Evolutionary conservation across 257 asterid genomes (phyloP), one percentile per base, ranked within the genome.

Genomic region (Nicotiana tabacum): DNA sequence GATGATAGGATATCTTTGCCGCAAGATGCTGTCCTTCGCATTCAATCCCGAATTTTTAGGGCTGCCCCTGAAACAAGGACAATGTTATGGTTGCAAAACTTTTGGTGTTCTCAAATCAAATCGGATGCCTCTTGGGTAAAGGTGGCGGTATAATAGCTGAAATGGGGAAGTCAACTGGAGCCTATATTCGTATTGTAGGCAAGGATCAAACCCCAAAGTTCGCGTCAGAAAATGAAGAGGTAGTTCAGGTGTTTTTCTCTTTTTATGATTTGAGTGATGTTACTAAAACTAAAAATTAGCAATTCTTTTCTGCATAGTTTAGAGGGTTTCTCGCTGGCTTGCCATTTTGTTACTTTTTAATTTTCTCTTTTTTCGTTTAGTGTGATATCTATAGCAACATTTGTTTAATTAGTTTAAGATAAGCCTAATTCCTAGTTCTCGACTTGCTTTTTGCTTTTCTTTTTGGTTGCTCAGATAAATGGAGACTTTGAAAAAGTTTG

Each of bases 101-200:
- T 81, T 97, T 95, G 61, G 97, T 95, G 65, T 86, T 90, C 85
- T 94, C 97, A 81, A 90, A 91, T 90, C 95, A 95, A 86, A 95
- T 94, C 79, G 99, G 99, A 43, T 96, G 99, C 84, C 97, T 96
- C 69, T 94, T 96, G 82, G 99, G 97, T 43, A 96, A 94, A 83
- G 97, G 98, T 48, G 98, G 99, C 76, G 88, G 97, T 83, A 93
- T 94, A 60, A 92, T 96, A 69, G 90, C 95, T 85, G 99, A 94
- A 88, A 94, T 96, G 99, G 92, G 99, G 88, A 93, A 95, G 85
- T 83, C 96, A 57, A 91, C 96, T 85, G 97, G 97, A 86, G 97
- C 99, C 27, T 91, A 89, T 87, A 96, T 96, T 81, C 97, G 98
- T 72, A 92, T 96, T 81, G 81, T 94, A 72, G 94, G 96, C 66